Conservation (phyloP, 441 rosid species). For the Sinapis alba region DNA sequence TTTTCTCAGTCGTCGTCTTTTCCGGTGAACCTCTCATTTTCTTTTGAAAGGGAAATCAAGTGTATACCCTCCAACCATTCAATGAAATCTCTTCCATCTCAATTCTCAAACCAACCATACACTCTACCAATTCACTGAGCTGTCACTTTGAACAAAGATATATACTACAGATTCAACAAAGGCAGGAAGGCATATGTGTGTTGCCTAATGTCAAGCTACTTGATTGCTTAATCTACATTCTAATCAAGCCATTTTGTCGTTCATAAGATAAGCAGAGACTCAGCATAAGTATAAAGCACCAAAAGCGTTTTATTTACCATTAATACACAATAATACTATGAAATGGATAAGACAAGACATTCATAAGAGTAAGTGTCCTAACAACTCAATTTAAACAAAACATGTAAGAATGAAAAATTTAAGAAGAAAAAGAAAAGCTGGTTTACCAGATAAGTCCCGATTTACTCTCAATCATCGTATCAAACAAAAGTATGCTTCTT, state of each 20-base stretch:
- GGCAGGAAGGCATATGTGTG: neutral
- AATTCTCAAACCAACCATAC: neutral
- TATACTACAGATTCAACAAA: slow-evolving; percentile 15
- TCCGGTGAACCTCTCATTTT: no score
- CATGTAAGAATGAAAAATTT: slow-evolving; percentile 14
- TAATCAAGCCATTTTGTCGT: neutral
- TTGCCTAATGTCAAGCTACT: slow-evolving; percentile 2
- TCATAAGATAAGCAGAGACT: slow-evolving; percentile 3
- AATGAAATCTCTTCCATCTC: slow-evolving; percentile 3
- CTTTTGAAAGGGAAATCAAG: neutral
- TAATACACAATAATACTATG: slow-evolving; percentile 40
- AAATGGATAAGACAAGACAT: slow-evolving; percentile 32
- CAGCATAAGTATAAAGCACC: slow-evolving; percentile 27
- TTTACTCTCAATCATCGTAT: slow-evolving; percentile 25
- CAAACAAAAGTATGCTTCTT: slow-evolving; percentile 21
- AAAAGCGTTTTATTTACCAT: slow-evolving; percentile 23
- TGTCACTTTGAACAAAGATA: neutral
- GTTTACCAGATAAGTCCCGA: slow-evolving; percentile 8
- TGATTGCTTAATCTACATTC: neutral
- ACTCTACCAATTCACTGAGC: neutral
- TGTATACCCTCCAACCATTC: neutral
- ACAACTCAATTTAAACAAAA: slow-evolving; percentile 13
- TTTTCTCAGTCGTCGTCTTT: no score
- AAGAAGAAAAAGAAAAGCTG: slow-evolving; percentile 17
- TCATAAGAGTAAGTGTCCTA: slow-evolving; percentile 36